Evolutionary conservation across 106 monocot species (phyloP).

Genomic region (Ottelia alismoides): DNA sequence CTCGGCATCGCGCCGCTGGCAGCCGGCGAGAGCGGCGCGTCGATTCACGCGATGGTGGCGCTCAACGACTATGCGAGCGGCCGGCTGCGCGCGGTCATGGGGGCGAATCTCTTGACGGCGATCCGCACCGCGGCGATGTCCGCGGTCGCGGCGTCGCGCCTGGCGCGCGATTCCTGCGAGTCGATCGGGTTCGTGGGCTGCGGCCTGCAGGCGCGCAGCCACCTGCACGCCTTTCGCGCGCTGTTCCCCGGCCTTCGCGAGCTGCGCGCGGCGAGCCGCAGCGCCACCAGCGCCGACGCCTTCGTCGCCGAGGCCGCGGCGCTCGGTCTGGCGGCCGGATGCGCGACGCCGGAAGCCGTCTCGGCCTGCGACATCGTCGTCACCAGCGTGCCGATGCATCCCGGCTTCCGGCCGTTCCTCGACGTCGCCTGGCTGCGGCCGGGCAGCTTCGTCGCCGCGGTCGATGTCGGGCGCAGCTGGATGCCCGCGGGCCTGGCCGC

Average conservation of each 20-base stretch:
- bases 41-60: neutral
- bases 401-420: neutral
- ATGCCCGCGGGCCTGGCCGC: neutral
- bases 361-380: neutral
- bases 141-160: too few relatives aligned
- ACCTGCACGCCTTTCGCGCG: neutral
- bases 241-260: neutral
- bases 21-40: neutral
- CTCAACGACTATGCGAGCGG: neutral
- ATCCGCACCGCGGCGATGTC: neutral
- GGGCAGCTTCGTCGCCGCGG: neutral
- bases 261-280: neutral
- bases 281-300: neutral
- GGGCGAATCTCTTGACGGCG: neutral
- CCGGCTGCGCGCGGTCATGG: neutral
- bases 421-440: neutral
- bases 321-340: neutral
- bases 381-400: neutral
- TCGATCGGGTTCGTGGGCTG: neutral
- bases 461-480: neutral
- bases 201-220: neutral
- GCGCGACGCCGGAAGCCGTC: neutral
- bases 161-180: neutral
- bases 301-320: neutral
- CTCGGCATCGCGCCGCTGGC: neutral